Conservation (phyloP, 495 filamentous ascomycete species). For the Daldinia decipiens region DNA sequence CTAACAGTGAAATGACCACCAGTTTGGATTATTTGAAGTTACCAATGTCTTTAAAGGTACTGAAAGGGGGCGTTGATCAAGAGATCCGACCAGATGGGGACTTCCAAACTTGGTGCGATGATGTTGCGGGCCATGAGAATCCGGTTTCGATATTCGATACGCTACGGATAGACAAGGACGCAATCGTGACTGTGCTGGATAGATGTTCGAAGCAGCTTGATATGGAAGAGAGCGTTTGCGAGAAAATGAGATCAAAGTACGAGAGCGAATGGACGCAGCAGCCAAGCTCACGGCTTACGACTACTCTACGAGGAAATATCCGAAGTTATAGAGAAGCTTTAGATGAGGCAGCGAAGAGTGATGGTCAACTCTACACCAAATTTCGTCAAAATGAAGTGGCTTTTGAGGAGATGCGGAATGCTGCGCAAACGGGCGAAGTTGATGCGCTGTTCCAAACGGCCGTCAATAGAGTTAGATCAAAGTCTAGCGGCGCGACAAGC, state of each 20-base stretch:
- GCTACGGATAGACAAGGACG: slow-evolving; percentile 78
- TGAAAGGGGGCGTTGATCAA: slow-evolving; percentile 94
- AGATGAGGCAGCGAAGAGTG: slow-evolving; percentile 88
- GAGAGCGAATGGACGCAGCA: slow-evolving; percentile 97
- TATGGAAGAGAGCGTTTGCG: slow-evolving; percentile 96
- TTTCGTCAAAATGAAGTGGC: slow-evolving; percentile 84
- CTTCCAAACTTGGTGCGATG: slow-evolving; percentile 91
- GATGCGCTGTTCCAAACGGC: slow-evolving; percentile 90
- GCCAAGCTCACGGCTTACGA: slow-evolving; percentile 87
- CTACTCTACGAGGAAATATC: slow-evolving; percentile 86
- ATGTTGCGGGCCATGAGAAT: slow-evolving; percentile 85
- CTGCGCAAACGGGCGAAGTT: slow-evolving; percentile 86
- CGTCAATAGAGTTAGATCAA: slow-evolving; percentile 70
- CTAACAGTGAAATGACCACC: slow-evolving; percentile 94
- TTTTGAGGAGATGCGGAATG: slow-evolving; percentile 94
- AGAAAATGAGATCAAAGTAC: slow-evolving; percentile 99
- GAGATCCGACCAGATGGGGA: slow-evolving; percentile 89
- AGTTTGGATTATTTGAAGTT: slow-evolving; percentile 94
- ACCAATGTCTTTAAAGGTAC: slow-evolving; percentile 85
- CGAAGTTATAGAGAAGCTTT: slow-evolving; percentile 86
- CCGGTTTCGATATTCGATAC: slow-evolving; percentile 76
- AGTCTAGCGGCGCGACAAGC: slow-evolving; percentile 64
- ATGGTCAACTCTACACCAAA: slow-evolving; percentile 84
- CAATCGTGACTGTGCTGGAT: slow-evolving; percentile 75
- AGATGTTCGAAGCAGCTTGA: slow-evolving; percentile 86